These are phyloP conservation scores for Diaporthe sp. DNA, from an alignment of 2,329 filamentous ascomycete species.

Conservation along the genomic window DNA sequence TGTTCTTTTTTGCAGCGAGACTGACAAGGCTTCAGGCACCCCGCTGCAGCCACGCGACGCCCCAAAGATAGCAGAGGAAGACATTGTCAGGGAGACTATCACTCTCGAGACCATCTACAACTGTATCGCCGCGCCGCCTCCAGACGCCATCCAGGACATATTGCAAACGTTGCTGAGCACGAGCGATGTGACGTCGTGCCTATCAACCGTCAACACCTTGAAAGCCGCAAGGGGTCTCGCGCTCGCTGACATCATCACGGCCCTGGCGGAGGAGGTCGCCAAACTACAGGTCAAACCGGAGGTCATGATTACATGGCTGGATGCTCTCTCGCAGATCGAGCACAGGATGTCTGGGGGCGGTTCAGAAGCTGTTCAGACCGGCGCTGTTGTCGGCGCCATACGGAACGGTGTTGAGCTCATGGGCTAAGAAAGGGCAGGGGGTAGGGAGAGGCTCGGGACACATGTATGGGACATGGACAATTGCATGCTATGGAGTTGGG, in stretches of 20 bases:
- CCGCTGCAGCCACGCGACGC: conserved; percentile 73
- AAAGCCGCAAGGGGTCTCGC: conserved; percentile 90
- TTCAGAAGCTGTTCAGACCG: conserved; percentile 90
- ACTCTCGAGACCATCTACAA: conserved; percentile 97
- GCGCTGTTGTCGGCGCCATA: conserved; percentile 90
- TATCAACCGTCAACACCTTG: conserved; percentile 88
- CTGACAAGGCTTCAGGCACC: conserved; percentile 65
- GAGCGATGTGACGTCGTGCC: conserved; percentile 88
- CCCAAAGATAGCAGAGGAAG: conserved; percentile 71
- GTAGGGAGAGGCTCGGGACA: neutral
- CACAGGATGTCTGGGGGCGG: conserved; percentile 90
- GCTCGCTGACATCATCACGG: conserved; percentile 92
- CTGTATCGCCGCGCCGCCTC: conserved; percentile 95
- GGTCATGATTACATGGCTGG: conserved; percentile 91
- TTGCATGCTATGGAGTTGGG: conserved; percentile 38
- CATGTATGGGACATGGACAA: neutral
- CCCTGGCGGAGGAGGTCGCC: conserved; percentile 84
- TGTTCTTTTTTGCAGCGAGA: neutral
- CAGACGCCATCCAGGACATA: conserved; percentile 88
- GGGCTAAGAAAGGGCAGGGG: conserved; percentile 40
- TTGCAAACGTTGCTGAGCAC: conserved; percentile 86
- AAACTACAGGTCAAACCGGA: conserved; percentile 87
- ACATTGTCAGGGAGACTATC: conserved; percentile 79
- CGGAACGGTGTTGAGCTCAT: conserved; percentile 86
- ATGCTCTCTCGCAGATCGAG: conserved; percentile 92